Conservation (phyloP, 768 basidiomycete genomes). For the Butyriboletus loyo region DNA sequence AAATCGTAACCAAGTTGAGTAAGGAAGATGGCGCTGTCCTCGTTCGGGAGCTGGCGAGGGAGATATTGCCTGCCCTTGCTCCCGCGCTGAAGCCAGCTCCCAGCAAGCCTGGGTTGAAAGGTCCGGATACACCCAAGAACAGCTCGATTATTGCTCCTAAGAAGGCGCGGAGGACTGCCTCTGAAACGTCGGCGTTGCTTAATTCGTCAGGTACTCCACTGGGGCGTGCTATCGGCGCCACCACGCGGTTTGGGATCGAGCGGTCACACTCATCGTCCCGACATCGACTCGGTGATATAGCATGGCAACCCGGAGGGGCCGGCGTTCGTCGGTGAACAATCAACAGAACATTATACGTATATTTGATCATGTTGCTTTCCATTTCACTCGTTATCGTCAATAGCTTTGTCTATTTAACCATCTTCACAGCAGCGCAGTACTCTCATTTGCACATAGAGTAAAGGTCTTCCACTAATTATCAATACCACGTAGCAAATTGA, state of each 20-base stretch:
- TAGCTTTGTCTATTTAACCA: slow-evolving; percentile 18
- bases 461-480: slow-evolving; percentile 23
- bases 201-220: slow-evolving; percentile 17
- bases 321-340: slow-evolving; percentile 22
- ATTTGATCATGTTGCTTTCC: slow-evolving; percentile 9
- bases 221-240: slow-evolving; percentile 9
- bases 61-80: slow-evolving; percentile 74
- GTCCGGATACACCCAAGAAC: slow-evolving; percentile 37
- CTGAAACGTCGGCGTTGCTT: slow-evolving; percentile 53
- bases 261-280: slow-evolving; percentile 40
- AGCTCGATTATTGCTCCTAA: slow-evolving; percentile 54
- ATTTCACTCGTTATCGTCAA: slow-evolving; percentile 16
- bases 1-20: slow-evolving; percentile 77
- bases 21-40: slow-evolving; percentile 87
- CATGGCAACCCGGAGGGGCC: slow-evolving; percentile 44
- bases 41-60: slow-evolving; percentile 83
- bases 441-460: slow-evolving; percentile 32
- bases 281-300: slow-evolving; percentile 59
- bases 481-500: slow-evolving; percentile 10
- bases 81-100: slow-evolving; percentile 62
- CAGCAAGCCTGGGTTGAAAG: slow-evolving; percentile 29
- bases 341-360: slow-evolving; percentile 1
- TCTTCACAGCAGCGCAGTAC: slow-evolving; percentile 19
- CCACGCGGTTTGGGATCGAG: slow-evolving; percentile 33
- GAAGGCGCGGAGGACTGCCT: slow-evolving; percentile 64